Percentiles rank a stretch among this genome's conserved stretches.
Evolutionary conservation across 371 early-diverging fungal genomes (phyloP).

Genomic region (Capillidium rhysosporum): DNA sequence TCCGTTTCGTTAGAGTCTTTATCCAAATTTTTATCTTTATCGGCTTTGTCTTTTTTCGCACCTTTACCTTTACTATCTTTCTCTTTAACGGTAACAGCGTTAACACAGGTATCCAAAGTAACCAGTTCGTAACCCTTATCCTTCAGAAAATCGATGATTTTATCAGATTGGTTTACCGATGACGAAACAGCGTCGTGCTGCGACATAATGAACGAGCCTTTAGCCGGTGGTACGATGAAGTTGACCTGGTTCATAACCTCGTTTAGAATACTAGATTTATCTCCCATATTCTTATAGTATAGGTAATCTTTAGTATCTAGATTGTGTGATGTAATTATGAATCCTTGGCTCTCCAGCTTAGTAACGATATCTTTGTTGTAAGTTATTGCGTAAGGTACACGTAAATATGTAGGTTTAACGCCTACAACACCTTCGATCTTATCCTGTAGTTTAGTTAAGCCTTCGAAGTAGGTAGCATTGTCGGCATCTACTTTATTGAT

Average conservation of each 20-base stretch:
- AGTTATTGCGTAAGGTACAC: not conserved
- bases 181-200: constrained; percentile 2
- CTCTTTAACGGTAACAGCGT: not conserved
- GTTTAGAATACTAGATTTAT: not conserved
- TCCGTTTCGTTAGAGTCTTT: not conserved
- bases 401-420: not conserved
- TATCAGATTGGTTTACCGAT: not conserved
- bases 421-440: not conserved
- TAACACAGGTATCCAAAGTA: not conserved
- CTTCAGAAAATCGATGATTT: constrained; percentile 1
- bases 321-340: not conserved
- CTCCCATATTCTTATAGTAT: not conserved
- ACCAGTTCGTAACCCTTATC: constrained; percentile 1
- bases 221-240: not conserved
- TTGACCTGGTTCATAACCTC: not conserved
- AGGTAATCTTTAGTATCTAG: constrained; percentile 5
- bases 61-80: not conserved
- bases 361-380: constrained; percentile 1
- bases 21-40: not conserved
- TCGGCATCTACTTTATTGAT: not conserved
- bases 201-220: not conserved
- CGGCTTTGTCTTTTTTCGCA: not conserved
- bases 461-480: not conserved
- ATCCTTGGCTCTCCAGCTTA: not conserved
- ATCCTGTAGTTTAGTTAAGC: not conserved